Evolutionary conservation across 257 asterid species (phyloP), one percentile per base, ranked within the genome.

Genomic region (Coffea canephora): DNA sequence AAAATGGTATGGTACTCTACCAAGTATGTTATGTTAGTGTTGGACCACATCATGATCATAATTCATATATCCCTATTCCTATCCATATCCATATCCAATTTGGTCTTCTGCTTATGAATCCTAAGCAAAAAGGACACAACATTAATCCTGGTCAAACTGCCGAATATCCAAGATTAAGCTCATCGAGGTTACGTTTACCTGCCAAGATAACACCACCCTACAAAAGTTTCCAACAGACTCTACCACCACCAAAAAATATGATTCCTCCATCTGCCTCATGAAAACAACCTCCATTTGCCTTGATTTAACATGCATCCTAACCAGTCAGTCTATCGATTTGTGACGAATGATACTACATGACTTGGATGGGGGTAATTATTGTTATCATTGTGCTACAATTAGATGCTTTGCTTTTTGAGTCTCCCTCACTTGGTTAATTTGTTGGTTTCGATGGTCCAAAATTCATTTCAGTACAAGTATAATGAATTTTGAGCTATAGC

Each of bases 71-170:
- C 34, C 34, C 34, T 31, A 31, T 31, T 31, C 34, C 34, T 31
- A 61, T 57, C 80, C 78, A 77, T 80, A 41, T 76, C 70, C 14
- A 61, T 31, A 16, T 55, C 71, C 13, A 57, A 10, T 80, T 10
- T 71, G 18, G 61, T 21, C 82, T 10, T 59, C n/a, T 69, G 66
- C 41, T 45, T 25, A 74, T 50, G 68, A 71, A 69, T 67, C 46
- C 45, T 57, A 59, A 49, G 39, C 69, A 61, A 39, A 71, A 55
- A 23, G n/a, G 72, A 71, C 73, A 76, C 41, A 52, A 52, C 57
- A 70, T 10, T 27, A 41, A 25, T 25, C 65, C 71, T 76, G 41
- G 83, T 76, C 83, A 80, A 79, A 79, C 7, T 52, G 36, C 39
- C 8, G 11, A 46, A 43, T 14, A 73, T 23, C 64, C 71, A 41